Base-by-base conservation (phyloP, 768 basidiomycete species). In the Erythrobasidium yunnanense region DNA sequence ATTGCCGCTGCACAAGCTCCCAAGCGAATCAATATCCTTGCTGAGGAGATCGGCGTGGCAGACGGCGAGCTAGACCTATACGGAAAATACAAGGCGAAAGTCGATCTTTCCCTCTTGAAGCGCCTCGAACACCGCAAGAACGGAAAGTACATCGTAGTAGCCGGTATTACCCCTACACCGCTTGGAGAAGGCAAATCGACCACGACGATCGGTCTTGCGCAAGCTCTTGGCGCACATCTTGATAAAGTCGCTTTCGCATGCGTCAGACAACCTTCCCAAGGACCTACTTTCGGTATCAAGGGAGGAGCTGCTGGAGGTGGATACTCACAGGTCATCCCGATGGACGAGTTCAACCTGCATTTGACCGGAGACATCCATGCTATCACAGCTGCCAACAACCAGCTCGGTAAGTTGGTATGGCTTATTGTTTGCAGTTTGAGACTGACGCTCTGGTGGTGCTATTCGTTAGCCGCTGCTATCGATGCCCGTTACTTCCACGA, bases 341-440 rank as follows among this genome's bases (percentile, higher is more conserved):
- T 97, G 93, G 93, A 96, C 73, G 93, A 96, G 87, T 97, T 99
- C 78, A 97, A 97, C 77, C 78, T 99, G 52, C 91, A 93, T 74
- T 78, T 92, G 76, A 93, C 91, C 45, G 73, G 70, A 57, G 95
- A 99, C 77, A 96, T 97, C 63, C 93, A 99, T 74, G 93, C 95
- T 45, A 88, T 96, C 22, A 88, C 90, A 8, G 93, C 93, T 42
- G 93, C 93, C 23, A 99, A 96, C 78, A 99, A 99, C 77, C 77
- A 97, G 70, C 83, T 99, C 42, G 89, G 87, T 89, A 74, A 20
- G 77, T 73, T 18, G 20, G 17, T n/a, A n/a, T n/a, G n/a, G 17
- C 7, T 58, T 45, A 20, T 46, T 54, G 11, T 18, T 27, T 4
- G 22, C 5, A 33, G 22, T 23, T 22, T 30, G 30, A 23, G 8